Evolutionary conservation across 495 filamentous ascomycete genomes (phyloP).

Genomic region (Penicillium mononematosum): DNA sequence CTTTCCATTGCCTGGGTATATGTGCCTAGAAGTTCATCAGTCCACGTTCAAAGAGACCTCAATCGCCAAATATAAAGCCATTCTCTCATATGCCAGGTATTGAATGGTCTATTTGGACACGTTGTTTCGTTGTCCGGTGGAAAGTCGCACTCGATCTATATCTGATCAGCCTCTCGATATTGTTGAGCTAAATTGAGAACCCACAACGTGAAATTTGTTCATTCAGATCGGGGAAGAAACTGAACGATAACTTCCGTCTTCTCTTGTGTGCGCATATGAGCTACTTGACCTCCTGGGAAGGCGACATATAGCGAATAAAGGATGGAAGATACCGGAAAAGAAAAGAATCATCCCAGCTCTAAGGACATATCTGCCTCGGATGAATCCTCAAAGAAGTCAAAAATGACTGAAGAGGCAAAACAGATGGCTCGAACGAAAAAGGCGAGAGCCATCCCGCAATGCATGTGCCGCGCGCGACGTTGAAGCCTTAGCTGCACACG

Average conservation of each 20-base stretch:
- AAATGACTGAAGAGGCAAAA: conserved; percentile 4
- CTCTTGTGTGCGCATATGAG: not conserved
- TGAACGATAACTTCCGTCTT: not conserved
- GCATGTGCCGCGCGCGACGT: conserved; percentile 69
- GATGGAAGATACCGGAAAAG: not conserved
- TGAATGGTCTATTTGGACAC: not conserved
- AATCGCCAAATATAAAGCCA: not conserved
- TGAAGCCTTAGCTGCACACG: conserved; percentile 59
- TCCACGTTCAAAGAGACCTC: not conserved
- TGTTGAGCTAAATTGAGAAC: not conserved
- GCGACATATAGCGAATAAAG: not conserved
- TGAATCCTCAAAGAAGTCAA: not conserved
- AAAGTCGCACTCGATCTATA: conserved; percentile 2
- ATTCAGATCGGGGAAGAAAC: not conserved
- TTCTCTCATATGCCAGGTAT: not conserved
- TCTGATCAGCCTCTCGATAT: not conserved
- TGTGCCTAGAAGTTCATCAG: conserved; percentile 7
- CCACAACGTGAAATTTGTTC: not conserved
- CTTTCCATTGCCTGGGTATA: not conserved
- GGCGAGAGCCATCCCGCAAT: conserved; percentile 51
- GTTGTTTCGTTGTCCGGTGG: not conserved
- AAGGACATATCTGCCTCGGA: not conserved
- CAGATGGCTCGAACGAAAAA: conserved; percentile 24
- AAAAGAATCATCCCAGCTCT: not conserved
- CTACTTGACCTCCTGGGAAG: not conserved